Evolutionary conservation across 2,329 filamentous ascomycete genomes (phyloP).

Genomic region (Stenocarpella maydis): DNA sequence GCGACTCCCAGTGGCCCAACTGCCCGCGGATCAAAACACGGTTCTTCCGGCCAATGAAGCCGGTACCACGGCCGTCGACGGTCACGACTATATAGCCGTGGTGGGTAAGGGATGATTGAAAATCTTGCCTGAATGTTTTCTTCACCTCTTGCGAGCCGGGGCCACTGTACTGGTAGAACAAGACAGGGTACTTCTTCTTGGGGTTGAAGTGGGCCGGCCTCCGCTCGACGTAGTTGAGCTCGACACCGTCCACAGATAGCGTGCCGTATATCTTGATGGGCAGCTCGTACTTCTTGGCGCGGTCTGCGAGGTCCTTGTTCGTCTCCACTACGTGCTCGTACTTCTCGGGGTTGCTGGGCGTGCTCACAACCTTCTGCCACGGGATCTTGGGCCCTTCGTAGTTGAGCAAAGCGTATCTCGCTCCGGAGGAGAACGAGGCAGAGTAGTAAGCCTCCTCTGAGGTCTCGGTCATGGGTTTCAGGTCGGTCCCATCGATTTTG

Average conservation of each 20-base stretch:
- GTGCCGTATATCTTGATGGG: conserved; percentile 85
- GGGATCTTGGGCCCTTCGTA: conserved; percentile 88
- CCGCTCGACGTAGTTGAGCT: conserved; percentile 78
- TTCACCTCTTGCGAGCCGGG: conserved; percentile 90
- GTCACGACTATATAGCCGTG: conserved; percentile 95
- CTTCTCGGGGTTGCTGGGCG: conserved; percentile 69
- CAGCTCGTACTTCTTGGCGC: conserved; percentile 79
- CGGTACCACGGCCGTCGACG: conserved; percentile 91
- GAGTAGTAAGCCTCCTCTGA: conserved; percentile 79
- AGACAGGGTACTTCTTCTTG: conserved; percentile 86
- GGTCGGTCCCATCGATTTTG: conserved; percentile 78
- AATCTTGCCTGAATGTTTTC: conserved; percentile 84
- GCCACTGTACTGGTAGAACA: conserved; percentile 95
- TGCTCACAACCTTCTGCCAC: conserved; percentile 90
- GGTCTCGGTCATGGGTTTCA: conserved; percentile 78
- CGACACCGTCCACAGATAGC: conserved; percentile 82
- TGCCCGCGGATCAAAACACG: conserved; percentile 84
- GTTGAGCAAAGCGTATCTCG: conserved; percentile 83
- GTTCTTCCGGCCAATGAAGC: conserved; percentile 84
- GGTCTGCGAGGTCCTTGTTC: conserved; percentile 74
- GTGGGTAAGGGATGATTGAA: conserved; percentile 85
- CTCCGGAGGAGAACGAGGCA: conserved; percentile 83
- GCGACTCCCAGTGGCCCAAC: conserved; percentile 83
- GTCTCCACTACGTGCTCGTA: conserved; percentile 80
- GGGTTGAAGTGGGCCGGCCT: conserved; percentile 88